Base-by-base conservation (phyloP, 2,329 filamentous ascomycete genomes). In the Stachybotrys chlorohalonatus region DNA sequence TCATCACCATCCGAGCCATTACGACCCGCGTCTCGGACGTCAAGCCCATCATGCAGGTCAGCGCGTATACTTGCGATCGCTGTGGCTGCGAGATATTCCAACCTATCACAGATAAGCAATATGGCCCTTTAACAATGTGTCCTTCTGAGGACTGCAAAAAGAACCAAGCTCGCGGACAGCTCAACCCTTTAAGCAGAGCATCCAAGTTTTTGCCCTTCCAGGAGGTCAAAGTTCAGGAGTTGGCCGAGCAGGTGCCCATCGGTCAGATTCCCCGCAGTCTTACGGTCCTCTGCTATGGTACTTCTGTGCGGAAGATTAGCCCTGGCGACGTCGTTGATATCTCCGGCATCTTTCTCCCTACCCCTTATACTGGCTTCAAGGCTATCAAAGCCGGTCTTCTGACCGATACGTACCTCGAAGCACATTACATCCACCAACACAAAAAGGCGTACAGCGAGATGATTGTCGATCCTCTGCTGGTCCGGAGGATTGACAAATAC, bases 81-180 rank as follows among this genome's bases (percentile, higher is more conserved):
- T 99, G 94, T 66, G 94, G 94, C 56, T 92, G 88, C 68, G 94
- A 99, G 73, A 93, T 99, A 65, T 99, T 97, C 80, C 94, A 99
- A 73, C 93, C 95, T 4, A 82, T 99, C 64, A 90, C 84, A 55
- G 87, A 91, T 54, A 96, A 92, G 72, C 89, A 95, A 62, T 99
- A 91, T 66, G 87, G 89, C 1, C 94, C 94, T 3, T 77, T 99
- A 58, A 83, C 86, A 1, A 83, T 90, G 67, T 99, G 94, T 69
- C 87, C 91, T 11, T 97, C 94, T 1, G 75, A 85, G n/a, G 90
- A 95, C 63, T 99, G 94, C 77, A 84, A 87, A 68, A 80, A 81
- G 57, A 97, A 96, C 71, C 91, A 96, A 70, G 84, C 90, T 62
- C 96, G 94, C 71, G 94, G 94, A 16, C 90, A 96, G 70, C 81